phyloP scores from a whole-genome alignment of 202 grass and related monocot species.

The Cymbopogon flexuosus region DNA sequence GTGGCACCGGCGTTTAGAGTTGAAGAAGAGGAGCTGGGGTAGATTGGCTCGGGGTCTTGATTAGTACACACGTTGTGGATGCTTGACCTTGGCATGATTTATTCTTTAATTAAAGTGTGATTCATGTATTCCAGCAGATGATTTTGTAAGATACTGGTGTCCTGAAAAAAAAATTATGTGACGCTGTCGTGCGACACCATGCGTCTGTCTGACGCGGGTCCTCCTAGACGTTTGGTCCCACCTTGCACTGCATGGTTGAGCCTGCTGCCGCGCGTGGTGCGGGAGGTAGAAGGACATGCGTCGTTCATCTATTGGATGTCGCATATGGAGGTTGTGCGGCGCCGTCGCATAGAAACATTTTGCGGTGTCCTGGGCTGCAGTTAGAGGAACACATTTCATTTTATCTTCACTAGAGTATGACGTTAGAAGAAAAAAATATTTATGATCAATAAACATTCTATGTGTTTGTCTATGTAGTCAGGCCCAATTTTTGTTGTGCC shows the following conservation, averaged over 20 bases:
- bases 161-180: too few species aligned
- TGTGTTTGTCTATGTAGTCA: background rate
- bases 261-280: too few species aligned
- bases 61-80: background rate
- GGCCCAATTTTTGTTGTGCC: background rate
- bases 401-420: background rate
- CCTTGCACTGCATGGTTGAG: too few species aligned
- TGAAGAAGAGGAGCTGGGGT: background rate
- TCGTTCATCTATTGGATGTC: too few species aligned
- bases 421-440: background rate
- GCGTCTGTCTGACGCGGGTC: too few species aligned
- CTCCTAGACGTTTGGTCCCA: too few species aligned
- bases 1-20: background rate
- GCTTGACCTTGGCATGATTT: background rate
- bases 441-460: background rate
- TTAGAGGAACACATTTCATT: background rate
- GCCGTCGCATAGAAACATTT: too few species aligned
- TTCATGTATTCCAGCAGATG: background rate
- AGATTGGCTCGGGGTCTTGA: background rate
- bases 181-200: too few species aligned
- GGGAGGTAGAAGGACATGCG: too few species aligned
- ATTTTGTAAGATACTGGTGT: background rate
- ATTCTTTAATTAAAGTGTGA: background rate
- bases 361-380: background rate
- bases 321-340: too few species aligned